Percentiles rank a stretch among this genome's conserved stretches.
Evolutionary conservation across 2,329 filamentous ascomycete species (phyloP).

Genomic region (Talaromyces rugulosus): DNA sequence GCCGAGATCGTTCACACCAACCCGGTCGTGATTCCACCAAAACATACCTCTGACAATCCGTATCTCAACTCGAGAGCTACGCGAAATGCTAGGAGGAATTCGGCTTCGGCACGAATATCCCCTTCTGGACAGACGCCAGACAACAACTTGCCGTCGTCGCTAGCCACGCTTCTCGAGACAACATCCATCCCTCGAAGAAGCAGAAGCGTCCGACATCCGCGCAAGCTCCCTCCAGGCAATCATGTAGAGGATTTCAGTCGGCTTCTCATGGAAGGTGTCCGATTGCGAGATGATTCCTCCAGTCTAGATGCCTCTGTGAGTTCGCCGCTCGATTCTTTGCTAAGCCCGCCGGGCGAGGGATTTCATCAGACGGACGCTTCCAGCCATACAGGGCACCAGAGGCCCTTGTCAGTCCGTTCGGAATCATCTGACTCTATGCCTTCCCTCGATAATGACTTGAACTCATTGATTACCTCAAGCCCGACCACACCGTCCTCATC

Average conservation of each 20-base stretch:
- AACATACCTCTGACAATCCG: conserved; percentile 20
- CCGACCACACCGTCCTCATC: conserved; percentile 40
- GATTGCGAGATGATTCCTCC: conserved; percentile 45
- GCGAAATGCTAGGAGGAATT: conserved; percentile 17
- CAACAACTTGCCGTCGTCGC: conserved; percentile 49
- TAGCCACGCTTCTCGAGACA: conserved; percentile 56
- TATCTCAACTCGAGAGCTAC: conserved; percentile 13
- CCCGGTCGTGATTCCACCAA: conserved; percentile 34
- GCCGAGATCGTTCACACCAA: conserved; percentile 21
- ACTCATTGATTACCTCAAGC: conserved; percentile 45
- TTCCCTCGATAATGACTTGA: conserved; percentile 48
- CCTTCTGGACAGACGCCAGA: conserved; percentile 26
- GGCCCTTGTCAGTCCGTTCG: conserved; percentile 44
- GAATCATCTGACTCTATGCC: conserved; percentile 57
- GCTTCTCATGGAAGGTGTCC: conserved; percentile 50
- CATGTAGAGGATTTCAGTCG: conserved; percentile 51
- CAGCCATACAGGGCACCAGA: conserved; percentile 44
- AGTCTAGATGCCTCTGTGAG: conserved; percentile 37
- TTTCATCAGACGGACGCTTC: conserved; percentile 34
- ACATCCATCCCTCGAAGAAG: conserved; percentile 52
- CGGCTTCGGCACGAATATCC: conserved; percentile 18
- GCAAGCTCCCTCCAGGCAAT: conserved; percentile 38
- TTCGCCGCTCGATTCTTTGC: conserved; percentile 51
- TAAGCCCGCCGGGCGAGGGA: conserved; percentile 52
- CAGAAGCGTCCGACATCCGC: conserved; percentile 34